Base-by-base conservation (phyloP, 768 basidiomycete species). In the Tulasnella sp. region DNA sequence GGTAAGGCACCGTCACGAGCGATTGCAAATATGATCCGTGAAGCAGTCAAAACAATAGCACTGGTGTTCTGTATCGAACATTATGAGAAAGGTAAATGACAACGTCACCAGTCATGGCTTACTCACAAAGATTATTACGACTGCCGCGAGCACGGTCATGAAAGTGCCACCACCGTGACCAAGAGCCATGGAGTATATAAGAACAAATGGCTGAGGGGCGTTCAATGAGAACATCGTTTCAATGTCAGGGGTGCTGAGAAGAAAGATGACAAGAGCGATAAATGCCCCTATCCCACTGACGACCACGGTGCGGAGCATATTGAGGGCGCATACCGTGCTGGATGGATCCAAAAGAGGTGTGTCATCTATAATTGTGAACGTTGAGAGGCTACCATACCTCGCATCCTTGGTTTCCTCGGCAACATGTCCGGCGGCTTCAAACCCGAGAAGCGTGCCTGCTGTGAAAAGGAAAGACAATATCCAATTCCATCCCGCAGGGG, bases 351-450 rank as follows among this genome's bases (percentile, higher is more conserved):
- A n/a, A 35, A 35, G 34, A n/a, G n/a, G n/a, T n/a, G n/a, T n/a
- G n/a, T n/a, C n/a, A n/a, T n/a, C n/a, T n/a, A n/a, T n/a, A n/a
- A n/a, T n/a, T n/a, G n/a, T n/a, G n/a, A n/a, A n/a, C 27, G 5
- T 16, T 45, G n/a, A 22, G 12, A 37, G n/a, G n/a, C n/a, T n/a
- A n/a, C n/a, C n/a, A n/a, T 29, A 42, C 9, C 44, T 53, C 7
- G 64, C 64, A 43, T 64, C 58, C 56, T 64, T 62, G 10, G 63
- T 64, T 58, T 67, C 65, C 42, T 67, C 65, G 2, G 62, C 59
- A 29, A 66, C 58, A 49, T 65, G 64, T 3, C 64, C 65, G 15
- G 55, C 32, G 1, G 64, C 65, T 45, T 64, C 65, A 35, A 61
- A 65, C 1, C 65, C 65, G n/a, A 60, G 62, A n/a, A 65, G 28